Percentiles rank a stretch among this genome's conserved stretches.
Evolutionary conservation across 495 filamentous ascomycete species (phyloP).

Genomic region (Talaromyces liani): DNA sequence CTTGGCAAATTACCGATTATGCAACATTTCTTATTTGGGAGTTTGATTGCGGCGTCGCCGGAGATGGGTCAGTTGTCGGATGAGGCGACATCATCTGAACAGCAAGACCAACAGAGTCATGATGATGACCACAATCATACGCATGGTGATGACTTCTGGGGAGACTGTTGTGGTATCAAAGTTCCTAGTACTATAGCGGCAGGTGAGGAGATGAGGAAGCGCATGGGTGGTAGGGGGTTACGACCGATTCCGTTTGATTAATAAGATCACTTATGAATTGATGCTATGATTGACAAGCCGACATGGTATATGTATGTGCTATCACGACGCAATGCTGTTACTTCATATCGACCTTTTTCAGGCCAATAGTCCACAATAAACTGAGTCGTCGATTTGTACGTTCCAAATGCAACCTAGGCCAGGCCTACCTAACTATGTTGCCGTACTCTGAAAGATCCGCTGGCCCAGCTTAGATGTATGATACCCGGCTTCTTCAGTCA

Average conservation of each 20-base stretch:
- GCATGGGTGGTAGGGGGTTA: constrained; percentile 51
- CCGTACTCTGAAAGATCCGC: too few relatives aligned
- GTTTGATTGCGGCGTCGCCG: constrained; percentile 66
- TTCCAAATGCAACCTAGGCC: too few relatives aligned
- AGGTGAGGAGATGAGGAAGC: constrained; percentile 76
- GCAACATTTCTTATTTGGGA: constrained; percentile 95
- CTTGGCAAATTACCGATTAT: constrained; percentile 92
- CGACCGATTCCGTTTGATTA: constrained; percentile 90
- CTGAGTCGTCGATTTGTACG: too few relatives aligned
- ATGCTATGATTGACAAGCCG: neutral
- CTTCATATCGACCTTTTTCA: neutral
- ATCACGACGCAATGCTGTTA: neutral
- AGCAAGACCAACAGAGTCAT: constrained; percentile 52
- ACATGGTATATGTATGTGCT: neutral
- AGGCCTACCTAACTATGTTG: too few relatives aligned
- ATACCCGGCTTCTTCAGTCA: too few relatives aligned
- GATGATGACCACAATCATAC: constrained; percentile 33
- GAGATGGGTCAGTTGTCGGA: constrained; percentile 68
- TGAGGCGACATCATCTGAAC: constrained; percentile 24
- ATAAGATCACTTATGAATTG: neutral
- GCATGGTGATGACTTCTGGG: constrained; percentile 67
- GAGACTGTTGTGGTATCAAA: constrained; percentile 98
- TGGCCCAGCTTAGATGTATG: too few relatives aligned
- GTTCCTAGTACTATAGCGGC: constrained; percentile 91
- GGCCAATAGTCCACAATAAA: too few relatives aligned